phyloP scores from a whole-genome alignment of 169 alveolate species.

The Plasmodium cynomolgi region DNA sequence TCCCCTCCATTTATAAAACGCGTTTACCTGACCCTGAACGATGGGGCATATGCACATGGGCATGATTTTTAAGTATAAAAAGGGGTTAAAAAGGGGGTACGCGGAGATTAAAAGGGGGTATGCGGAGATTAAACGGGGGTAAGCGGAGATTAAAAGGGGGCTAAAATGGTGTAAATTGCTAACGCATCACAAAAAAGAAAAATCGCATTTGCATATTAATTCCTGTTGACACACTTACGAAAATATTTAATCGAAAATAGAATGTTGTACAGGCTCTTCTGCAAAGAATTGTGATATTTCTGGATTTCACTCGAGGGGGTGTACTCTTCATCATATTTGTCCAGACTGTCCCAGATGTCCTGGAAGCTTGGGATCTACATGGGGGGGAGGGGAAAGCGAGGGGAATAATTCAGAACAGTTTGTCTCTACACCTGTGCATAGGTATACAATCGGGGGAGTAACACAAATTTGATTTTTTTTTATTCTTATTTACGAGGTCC shows the following conservation, averaged over 20 bases:
- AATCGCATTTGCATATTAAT: background rate
- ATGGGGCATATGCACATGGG: background rate
- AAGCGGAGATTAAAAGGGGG: background rate
- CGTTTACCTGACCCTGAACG: slow-evolving; percentile 22
- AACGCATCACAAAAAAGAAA: background rate
- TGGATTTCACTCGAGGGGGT: slow-evolving; percentile 45
- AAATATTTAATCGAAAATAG: slow-evolving; percentile 67
- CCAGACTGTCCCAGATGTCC: slow-evolving; percentile 47
- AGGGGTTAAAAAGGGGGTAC: background rate
- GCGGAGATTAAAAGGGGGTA: background rate
- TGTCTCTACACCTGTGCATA: background rate
- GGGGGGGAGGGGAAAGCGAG: background rate
- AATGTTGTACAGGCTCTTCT: slow-evolving; percentile 50
- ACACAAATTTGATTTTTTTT: background rate
- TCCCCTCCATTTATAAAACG: background rate
- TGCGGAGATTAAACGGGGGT: background rate
- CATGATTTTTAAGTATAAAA: background rate
- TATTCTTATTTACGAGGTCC: background rate
- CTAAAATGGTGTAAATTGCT: background rate
- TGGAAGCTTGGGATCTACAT: slow-evolving; percentile 42
- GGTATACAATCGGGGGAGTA: background rate
- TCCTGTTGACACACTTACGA: slow-evolving; percentile 15
- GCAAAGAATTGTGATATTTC: slow-evolving; percentile 24
- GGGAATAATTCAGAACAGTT: background rate
- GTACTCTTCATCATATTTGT: slow-evolving; percentile 51